phyloP scores from a whole-genome alignment of 805 yeast genomes.

The Ogataea pignaliae region DNA sequence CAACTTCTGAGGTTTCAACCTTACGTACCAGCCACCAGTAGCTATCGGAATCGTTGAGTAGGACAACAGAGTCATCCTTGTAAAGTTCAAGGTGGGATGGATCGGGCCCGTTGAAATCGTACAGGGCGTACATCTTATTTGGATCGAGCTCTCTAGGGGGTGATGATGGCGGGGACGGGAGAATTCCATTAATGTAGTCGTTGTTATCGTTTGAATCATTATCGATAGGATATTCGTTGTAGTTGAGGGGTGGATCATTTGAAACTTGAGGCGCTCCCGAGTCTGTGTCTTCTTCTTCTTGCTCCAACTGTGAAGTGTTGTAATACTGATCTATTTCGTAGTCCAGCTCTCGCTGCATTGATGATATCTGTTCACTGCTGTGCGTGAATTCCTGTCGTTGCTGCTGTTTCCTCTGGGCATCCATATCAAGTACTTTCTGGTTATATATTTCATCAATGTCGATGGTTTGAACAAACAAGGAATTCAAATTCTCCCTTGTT shows the following conservation, averaged over 20 bases:
- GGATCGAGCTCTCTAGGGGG: conserved; percentile 85
- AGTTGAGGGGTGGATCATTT: too few species aligned
- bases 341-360: too few species aligned
- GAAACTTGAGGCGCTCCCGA: background rate
- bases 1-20: conserved; percentile 44
- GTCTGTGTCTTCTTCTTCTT: conserved; percentile 1
- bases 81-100: conserved; percentile 80
- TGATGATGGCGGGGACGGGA: conserved; percentile 67
- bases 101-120: conserved; percentile 87
- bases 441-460: conserved; percentile 20
- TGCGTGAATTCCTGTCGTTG: background rate
- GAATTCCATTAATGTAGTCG: conserved; percentile 36
- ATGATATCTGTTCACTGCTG: background rate
- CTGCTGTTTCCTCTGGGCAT: background rate
- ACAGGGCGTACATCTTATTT: conserved; percentile 76
- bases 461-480: conserved; percentile 15
- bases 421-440: conserved; percentile 3
- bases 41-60: conserved; percentile 83
- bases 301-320: background rate
- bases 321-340: background rate
- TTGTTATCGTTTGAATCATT: conserved; percentile 32
- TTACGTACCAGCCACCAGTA: conserved; percentile 93
- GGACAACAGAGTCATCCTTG: conserved; percentile 76
- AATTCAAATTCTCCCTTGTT: conserved; percentile 9
- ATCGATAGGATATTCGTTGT: conserved; percentile 1